phyloP scores from a whole-genome alignment of 306 rosid genomes.

The Ormosia emarginata region DNA sequence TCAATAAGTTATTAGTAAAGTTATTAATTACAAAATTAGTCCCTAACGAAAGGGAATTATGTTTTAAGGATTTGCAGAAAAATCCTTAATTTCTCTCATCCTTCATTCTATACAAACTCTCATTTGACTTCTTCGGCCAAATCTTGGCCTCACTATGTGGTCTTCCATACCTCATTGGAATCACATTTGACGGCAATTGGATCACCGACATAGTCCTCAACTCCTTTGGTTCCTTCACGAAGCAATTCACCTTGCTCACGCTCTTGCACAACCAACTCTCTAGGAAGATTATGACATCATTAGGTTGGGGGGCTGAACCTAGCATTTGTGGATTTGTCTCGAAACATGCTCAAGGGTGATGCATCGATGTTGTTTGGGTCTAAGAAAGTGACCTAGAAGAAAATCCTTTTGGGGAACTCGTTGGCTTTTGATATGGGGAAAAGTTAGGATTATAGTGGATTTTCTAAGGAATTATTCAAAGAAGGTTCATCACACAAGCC shows the following conservation, averaged over 20 bases:
- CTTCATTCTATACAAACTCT: too few relatives aligned
- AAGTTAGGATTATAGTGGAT: neutral
- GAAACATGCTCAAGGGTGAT: neutral
- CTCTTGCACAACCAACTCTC: neutral
- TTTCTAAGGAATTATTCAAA: too few relatives aligned
- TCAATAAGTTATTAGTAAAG: too few relatives aligned
- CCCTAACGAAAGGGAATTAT: too few relatives aligned
- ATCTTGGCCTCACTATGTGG: too few relatives aligned
- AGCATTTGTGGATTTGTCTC: neutral
- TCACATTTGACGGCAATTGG: neutral
- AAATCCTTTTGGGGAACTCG: neutral
- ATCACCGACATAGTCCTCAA: neutral
- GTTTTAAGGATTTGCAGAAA: too few relatives aligned
- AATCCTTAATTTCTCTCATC: too few relatives aligned
- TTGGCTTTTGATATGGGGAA: neutral
- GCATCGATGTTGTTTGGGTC: conserved; percentile 6
- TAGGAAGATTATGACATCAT: neutral
- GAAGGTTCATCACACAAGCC: too few relatives aligned
- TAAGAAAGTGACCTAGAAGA: neutral
- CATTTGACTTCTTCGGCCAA: too few relatives aligned
- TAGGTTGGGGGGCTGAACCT: neutral
- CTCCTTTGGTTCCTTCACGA: neutral
- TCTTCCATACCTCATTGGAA: too few relatives aligned
- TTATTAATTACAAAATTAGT: too few relatives aligned
- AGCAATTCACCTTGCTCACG: neutral